These are phyloP conservation scores for Parietichytrium sp. DNA, from an alignment of 108 stramenopile genomes.

Conservation along the genomic window DNA sequence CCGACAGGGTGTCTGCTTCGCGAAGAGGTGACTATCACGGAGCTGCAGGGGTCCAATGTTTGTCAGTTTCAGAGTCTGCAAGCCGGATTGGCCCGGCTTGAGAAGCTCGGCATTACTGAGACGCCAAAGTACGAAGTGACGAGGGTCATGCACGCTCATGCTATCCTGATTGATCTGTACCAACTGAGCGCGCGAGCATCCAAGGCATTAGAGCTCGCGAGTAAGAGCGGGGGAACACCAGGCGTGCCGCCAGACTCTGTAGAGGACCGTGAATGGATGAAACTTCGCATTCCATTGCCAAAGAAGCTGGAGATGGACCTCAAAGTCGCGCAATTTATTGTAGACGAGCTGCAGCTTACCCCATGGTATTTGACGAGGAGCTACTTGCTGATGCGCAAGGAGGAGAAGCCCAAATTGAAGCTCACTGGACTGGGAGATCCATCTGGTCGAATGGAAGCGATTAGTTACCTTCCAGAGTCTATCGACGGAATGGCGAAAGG, in stretches of 20 bases:
- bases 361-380: conserved; percentile 26
- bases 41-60: neutral
- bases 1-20: neutral
- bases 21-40: neutral
- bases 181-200: conserved; percentile 19
- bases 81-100: neutral
- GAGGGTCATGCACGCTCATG: conserved; percentile 13
- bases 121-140: neutral
- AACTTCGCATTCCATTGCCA: too few relatives aligned
- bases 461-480: conserved; percentile 2
- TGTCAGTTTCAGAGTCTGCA: conserved; percentile 34
- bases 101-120: neutral
- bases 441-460: conserved; percentile 18
- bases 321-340: conserved; percentile 4
- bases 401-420: conserved; percentile 23
- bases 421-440: conserved; percentile 31
- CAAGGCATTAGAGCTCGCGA: neutral
- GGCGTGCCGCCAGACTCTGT: conserved; percentile 4
- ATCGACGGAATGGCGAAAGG: conserved; percentile 17
- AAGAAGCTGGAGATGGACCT: too few relatives aligned
- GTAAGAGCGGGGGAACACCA: neutral
- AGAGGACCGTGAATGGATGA: too few relatives aligned
- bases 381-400: neutral
- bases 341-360: conserved; percentile 36
- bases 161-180: neutral